Evolutionary conservation across 331 rosid genomes (phyloP).

Genomic region (Cydonia oblonga): DNA sequence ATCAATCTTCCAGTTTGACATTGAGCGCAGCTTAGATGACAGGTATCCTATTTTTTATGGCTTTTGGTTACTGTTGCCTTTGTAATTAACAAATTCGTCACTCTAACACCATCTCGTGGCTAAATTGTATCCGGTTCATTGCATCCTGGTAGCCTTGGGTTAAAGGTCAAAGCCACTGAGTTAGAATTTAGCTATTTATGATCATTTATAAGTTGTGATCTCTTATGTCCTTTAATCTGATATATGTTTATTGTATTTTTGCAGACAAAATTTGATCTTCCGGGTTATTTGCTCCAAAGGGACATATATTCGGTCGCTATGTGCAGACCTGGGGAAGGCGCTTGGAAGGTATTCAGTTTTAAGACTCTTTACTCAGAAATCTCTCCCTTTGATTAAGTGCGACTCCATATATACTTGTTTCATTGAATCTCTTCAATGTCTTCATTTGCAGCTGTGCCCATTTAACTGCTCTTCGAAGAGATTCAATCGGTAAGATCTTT

Average conservation of each 20-base stretch:
- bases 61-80: neutral
- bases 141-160: neutral
- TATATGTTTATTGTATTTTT: neutral
- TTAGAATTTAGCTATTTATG: neutral
- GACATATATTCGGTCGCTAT: slow-evolving; percentile 79
- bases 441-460: slow-evolving; percentile 72
- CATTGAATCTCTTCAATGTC: neutral
- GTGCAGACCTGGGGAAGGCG: slow-evolving; percentile 89
- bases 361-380: neutral
- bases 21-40: slow-evolving; percentile 87
- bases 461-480: slow-evolving; percentile 89
- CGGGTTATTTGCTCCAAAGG: slow-evolving; percentile 90
- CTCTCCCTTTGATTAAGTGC: neutral
- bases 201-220: neutral
- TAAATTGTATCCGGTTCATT: neutral
- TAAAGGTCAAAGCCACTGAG: neutral
- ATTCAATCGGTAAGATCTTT: slow-evolving; percentile 65
- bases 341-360: slow-evolving; percentile 67
- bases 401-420: too few relatives aligned
- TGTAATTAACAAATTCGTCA: neutral
- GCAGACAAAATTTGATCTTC: slow-evolving; percentile 88
- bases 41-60: slow-evolving; percentile 27
- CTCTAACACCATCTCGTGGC: neutral
- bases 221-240: neutral
- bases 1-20: slow-evolving; percentile 77